Conservation (phyloP, 2,329 filamentous ascomycete species). For the Colletotrichum nymphaeae region DNA sequence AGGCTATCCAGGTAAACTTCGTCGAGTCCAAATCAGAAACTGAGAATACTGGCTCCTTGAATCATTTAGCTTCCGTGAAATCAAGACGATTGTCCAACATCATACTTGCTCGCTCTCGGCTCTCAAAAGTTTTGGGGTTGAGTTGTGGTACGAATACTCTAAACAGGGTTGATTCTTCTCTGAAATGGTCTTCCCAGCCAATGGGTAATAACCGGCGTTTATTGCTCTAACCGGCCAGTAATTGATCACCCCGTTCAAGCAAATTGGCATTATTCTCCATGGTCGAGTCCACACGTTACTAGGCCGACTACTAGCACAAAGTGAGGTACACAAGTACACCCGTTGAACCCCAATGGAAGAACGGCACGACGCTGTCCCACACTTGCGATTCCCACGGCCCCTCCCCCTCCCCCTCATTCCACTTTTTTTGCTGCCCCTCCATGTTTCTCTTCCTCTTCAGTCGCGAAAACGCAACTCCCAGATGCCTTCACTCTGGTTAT, state of each 20-base stretch:
- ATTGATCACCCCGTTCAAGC: background rate
- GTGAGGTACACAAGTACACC: background rate
- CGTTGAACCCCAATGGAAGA: slow-evolving; percentile 1
- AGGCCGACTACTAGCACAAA: background rate
- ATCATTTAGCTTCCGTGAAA: background rate
- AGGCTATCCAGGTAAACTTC: background rate
- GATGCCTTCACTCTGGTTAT: background rate
- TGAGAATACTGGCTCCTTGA: background rate
- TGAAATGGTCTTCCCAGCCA: background rate
- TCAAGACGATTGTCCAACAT: background rate
- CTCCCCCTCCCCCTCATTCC: slow-evolving; percentile 24
- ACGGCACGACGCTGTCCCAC: slow-evolving; percentile 6
- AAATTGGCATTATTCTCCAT: slow-evolving; percentile 28
- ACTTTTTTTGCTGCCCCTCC: slow-evolving; percentile 15
- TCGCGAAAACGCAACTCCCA: background rate
- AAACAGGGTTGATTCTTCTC: background rate
- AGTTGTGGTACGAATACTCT: background rate
- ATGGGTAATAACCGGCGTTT: slow-evolving; percentile 23
- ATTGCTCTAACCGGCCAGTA: slow-evolving; percentile 15
- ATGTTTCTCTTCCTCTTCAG: slow-evolving; percentile 2
- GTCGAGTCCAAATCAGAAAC: background rate
- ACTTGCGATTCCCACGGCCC: slow-evolving; percentile 15
- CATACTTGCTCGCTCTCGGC: background rate
- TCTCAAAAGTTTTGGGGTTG: background rate
- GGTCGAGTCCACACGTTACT: background rate